Evolutionary conservation across 805 yeast genomes (phyloP).

Genomic region (Barnettozyma vustinii): DNA sequence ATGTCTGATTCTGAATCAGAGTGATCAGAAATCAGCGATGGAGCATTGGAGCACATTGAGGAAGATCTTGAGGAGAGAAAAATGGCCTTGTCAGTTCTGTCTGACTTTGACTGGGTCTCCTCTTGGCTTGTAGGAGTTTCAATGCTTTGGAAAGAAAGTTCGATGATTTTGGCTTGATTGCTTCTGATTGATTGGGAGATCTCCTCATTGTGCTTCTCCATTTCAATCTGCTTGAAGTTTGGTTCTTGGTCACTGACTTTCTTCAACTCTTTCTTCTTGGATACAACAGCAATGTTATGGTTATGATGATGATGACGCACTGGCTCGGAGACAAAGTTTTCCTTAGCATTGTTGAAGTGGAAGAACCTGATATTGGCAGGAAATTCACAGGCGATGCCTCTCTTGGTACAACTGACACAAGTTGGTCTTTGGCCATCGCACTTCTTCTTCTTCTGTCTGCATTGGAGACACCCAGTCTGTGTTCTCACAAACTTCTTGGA

Average conservation of each 20-base stretch:
- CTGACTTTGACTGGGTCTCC: background rate
- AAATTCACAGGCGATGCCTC: conserved; percentile 20
- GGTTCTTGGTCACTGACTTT: background rate
- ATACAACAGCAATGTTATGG: background rate
- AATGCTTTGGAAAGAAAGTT: background rate
- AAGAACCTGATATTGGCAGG: conserved; percentile 25
- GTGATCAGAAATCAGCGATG: conserved; percentile 8
- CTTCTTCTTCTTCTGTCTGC: conserved; percentile 27
- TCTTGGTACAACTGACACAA: conserved; percentile 23
- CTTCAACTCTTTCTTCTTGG: background rate
- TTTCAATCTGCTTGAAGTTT: background rate
- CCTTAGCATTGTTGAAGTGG: conserved; percentile 5
- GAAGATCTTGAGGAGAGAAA: conserved; percentile 8
- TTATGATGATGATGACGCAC: background rate
- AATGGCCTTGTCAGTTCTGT: background rate
- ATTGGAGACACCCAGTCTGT: conserved; percentile 25
- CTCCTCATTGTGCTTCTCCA: background rate
- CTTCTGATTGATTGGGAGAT: background rate
- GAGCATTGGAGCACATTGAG: conserved; percentile 6
- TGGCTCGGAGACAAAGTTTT: background rate
- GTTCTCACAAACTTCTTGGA: conserved; percentile 25
- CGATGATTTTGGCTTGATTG: background rate
- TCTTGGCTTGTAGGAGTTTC: background rate
- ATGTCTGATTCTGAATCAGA: conserved; percentile 5
- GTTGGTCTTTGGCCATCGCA: conserved; percentile 25